Evolutionary conservation across 768 basidiomycete species (phyloP).

Genomic region (Candolleomyces efflorescens): DNA sequence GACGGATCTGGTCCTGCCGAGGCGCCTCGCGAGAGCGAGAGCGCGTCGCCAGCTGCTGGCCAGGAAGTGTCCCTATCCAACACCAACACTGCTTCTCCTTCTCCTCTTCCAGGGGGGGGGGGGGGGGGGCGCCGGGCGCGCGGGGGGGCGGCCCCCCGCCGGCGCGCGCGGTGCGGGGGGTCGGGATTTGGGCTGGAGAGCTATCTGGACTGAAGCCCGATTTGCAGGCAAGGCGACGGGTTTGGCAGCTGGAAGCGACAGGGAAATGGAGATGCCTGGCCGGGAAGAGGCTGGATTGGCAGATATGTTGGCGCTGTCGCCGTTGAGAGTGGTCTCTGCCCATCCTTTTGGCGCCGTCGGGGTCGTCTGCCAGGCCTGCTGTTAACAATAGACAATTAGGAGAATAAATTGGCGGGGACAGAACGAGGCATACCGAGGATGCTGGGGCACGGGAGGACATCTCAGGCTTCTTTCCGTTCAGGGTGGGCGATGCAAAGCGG

Average conservation of each 20-base stretch:
- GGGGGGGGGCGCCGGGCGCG: conserved; percentile 25
- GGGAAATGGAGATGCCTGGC: conserved; percentile 24
- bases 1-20: conserved; percentile 26
- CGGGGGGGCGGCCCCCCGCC: conserved; percentile 20
- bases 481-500: conserved; percentile 31
- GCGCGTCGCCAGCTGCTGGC: conserved; percentile 26
- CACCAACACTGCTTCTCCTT: conserved; percentile 16
- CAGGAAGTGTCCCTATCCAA: conserved; percentile 42
- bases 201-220: conserved; percentile 23
- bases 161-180: conserved; percentile 17
- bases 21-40: conserved; percentile 31
- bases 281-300: conserved; percentile 15
- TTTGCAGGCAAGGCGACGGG: conserved; percentile 18
- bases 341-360: conserved; percentile 22
- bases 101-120: conserved; percentile 20
- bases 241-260: conserved; percentile 11
- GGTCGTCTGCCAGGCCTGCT: conserved; percentile 24
- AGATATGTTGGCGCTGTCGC: conserved; percentile 5
- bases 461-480: conserved; percentile 34
- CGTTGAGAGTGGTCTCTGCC: conserved; percentile 19
- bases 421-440: conserved; percentile 17
- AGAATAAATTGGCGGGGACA: conserved; percentile 12
- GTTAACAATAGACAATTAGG: conserved; percentile 17
- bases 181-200: conserved; percentile 18
- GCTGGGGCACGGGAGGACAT: conserved; percentile 11